phyloP scores from a whole-genome alignment of 306 rosid species.

The Pterocarpus macrocarpus region DNA sequence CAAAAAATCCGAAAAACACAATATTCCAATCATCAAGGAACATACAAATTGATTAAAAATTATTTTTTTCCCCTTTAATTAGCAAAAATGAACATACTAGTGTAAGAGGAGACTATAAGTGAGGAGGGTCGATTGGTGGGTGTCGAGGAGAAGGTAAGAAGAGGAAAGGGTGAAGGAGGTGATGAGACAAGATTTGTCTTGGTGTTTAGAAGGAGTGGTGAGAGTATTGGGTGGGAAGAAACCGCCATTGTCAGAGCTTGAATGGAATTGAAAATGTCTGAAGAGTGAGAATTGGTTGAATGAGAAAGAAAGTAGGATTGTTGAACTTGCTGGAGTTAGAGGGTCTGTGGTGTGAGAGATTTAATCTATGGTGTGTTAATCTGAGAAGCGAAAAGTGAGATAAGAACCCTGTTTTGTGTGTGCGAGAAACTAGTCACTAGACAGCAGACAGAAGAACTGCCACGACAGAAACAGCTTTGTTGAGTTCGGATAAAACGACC shows the following conservation, averaged over 20 bases:
- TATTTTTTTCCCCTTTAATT: background rate
- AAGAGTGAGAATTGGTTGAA: background rate
- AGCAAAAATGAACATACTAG: slow-evolving; percentile 53
- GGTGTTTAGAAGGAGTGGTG: slow-evolving; percentile 52
- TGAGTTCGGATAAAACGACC: too few relatives aligned
- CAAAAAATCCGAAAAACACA: slow-evolving; percentile 11
- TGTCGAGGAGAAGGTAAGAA: slow-evolving; percentile 47
- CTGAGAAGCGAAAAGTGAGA: background rate
- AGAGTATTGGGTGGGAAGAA: slow-evolving; percentile 48
- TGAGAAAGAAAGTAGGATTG: background rate
- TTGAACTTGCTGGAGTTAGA: background rate
- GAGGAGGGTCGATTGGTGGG: slow-evolving; percentile 49
- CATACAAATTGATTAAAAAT: slow-evolving; percentile 2
- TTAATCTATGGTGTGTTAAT: background rate
- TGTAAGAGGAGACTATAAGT: slow-evolving; percentile 50
- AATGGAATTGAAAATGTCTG: background rate
- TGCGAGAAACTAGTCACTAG: too few relatives aligned
- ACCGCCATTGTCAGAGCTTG: slow-evolving; percentile 41
- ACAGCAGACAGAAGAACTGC: background rate
- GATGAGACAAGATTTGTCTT: slow-evolving; percentile 47
- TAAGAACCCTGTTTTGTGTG: too few relatives aligned
- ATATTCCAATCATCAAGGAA: background rate
- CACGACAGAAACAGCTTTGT: background rate
- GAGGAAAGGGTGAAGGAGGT: slow-evolving; percentile 43
- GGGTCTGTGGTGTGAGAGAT: background rate